These are phyloP conservation scores for Calonectria henricotiae DNA, from an alignment of 2,329 filamentous ascomycete species.

Conservation along the genomic window DNA sequence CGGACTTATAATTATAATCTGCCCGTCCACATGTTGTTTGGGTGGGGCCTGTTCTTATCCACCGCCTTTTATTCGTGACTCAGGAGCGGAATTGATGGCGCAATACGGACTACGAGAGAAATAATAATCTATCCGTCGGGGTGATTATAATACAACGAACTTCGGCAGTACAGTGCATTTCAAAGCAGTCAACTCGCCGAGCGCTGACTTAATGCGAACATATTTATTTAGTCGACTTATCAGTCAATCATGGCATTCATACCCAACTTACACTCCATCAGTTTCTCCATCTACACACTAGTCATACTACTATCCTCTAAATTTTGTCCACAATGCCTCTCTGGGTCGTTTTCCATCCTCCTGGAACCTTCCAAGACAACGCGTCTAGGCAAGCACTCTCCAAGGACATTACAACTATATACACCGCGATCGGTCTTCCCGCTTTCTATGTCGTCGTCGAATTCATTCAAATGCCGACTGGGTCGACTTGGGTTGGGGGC, in stretches of 20 bases:
- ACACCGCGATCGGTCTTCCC: neutral
- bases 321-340: neutral
- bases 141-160: neutral
- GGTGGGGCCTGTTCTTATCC: neutral
- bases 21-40: neutral
- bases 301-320: neutral
- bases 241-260: neutral
- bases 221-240: neutral
- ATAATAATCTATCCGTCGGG: conserved; percentile 1
- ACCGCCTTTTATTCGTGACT: too few species aligned
- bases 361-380: conserved; percentile 8
- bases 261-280: neutral
- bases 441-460: neutral
- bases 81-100: too few species aligned
- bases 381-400: neutral
- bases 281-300: neutral
- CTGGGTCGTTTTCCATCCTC: neutral
- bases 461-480: neutral
- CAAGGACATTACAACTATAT: neutral
- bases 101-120: neutral
- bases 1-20: neutral
- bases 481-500: neutral
- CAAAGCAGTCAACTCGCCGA: too few species aligned
- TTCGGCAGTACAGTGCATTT: too few species aligned
- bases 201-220: neutral